These are phyloP conservation scores for Erysimum cheiri DNA, from an alignment of 441 rosid species.

Conservation along the genomic window DNA sequence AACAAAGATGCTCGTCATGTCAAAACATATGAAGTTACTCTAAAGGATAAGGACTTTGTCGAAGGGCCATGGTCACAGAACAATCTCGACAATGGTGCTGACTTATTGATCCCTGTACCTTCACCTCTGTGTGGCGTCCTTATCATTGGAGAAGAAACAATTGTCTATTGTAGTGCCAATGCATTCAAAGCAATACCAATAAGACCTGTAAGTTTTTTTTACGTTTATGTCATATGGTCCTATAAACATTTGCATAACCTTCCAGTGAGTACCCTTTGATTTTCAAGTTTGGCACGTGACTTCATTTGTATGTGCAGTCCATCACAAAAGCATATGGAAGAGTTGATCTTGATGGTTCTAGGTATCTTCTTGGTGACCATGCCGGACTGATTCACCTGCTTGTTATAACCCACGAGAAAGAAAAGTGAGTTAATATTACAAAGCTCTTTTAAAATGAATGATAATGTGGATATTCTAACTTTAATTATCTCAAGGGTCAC, in stretches of 20 bases:
- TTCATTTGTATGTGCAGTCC: conserved; percentile 58
- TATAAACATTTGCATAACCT: conserved; percentile 14
- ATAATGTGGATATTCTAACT: conserved; percentile 2
- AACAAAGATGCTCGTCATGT: conserved; percentile 98
- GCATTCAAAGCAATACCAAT: conserved; percentile 93
- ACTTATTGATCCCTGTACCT: conserved; percentile 93
- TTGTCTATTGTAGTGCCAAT: conserved; percentile 91
- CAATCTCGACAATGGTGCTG: conserved; percentile 96
- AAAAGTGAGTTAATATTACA: conserved; percentile 66
- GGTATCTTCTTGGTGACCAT: conserved; percentile 98
- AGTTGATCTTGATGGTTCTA: conserved; percentile 98
- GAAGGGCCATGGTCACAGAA: conserved; percentile 98
- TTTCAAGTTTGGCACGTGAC: conserved; percentile 32
- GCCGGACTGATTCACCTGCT: conserved; percentile 92
- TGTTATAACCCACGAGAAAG: conserved; percentile 95
- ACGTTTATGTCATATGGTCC: conserved; percentile 12
- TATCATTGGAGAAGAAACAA: conserved; percentile 96
- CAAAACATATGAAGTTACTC: conserved; percentile 91
- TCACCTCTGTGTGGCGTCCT: conserved; percentile 96
- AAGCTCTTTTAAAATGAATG: neutral
- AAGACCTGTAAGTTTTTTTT: conserved; percentile 73
- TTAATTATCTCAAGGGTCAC: conserved; percentile 67
- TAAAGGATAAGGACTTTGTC: conserved; percentile 79
- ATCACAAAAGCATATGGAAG: conserved; percentile 97
- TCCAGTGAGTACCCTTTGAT: too few relatives aligned